Conservation (phyloP, 768 basidiomycete genomes). For the Leccinum boreale region DNA sequence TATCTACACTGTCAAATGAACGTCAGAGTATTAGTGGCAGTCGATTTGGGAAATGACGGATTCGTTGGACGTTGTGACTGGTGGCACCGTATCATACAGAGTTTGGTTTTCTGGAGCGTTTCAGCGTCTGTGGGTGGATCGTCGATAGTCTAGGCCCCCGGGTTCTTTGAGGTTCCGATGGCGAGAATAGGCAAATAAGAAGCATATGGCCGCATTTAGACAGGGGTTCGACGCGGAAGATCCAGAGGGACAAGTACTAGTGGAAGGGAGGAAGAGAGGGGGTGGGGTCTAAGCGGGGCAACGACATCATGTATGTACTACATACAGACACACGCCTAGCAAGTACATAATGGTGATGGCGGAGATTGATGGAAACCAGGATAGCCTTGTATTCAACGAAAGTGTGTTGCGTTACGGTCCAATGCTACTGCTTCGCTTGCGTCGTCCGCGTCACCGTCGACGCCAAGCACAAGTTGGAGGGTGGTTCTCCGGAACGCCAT, state of each 20-base stretch:
- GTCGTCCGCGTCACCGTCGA: background rate
- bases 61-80: background rate
- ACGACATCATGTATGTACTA: background rate
- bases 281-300: background rate
- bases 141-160: background rate
- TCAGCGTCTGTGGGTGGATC: background rate
- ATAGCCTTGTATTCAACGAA: background rate
- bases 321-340: background rate
- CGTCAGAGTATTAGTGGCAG: background rate
- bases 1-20: background rate
- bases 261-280: background rate
- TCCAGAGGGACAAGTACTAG: background rate
- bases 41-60: background rate
- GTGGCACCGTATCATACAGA: background rate
- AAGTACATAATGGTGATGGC: background rate
- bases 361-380: background rate
- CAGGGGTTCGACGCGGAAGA: background rate
- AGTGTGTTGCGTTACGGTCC: background rate
- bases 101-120: background rate
- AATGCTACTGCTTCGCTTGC: background rate
- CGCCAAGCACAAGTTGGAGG: background rate
- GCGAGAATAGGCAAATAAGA: background rate
- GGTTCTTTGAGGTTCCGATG: background rate
- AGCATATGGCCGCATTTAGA: background rate
- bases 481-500: background rate